Evolutionary conservation across 208 protist genomes (phyloP), one percentile per base, ranked within the genome.

Genomic region (Leishmania tarentolae): DNA sequence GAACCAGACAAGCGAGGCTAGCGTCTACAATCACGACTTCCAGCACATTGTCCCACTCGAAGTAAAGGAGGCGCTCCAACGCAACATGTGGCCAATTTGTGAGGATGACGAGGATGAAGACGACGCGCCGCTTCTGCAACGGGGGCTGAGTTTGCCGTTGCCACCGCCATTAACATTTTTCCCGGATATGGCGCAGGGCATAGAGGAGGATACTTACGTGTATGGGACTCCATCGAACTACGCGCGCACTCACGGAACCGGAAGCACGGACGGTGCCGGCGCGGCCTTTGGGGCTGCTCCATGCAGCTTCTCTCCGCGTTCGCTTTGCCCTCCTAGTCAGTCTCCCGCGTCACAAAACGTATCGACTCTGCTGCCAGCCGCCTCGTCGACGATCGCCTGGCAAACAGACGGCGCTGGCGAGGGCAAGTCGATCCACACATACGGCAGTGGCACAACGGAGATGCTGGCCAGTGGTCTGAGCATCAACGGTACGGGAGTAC

Each of bases 21-120:
- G 65, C 28, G 56, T 81, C 69, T 81, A 73, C 79, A 90, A 90
- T 73, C 87, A 90, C 74, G 87, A 90, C 68, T 87, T 90, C 31
- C 87, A 87, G 75, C 80, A 84, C n/a, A 79, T 90, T 37, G 75
- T 90, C 63, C 80, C 83, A 3, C 81, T 68, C 50, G 78, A 87
- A 74, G 78, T 87, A 57, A 86, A 85, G 77, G 77, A 85, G 70
- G 83, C 76, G 9, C 83, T 90, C 40, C 82, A 77, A 44, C 71
- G 83, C 63, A 70, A 82, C 72, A 87, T 87, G 75, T 75, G 81
- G 24, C 73, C 71, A 24, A 59, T 73, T 59, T 79, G 78, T 47
- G 87, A 90, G 40, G 87, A 85, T 66, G 83, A 85, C 56, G 86
- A 89, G 11, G 86, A 86, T 0, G 80, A 82, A 35, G 68, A 76